Conservation (phyloP, 371 early-diverging fungal species). For the Mortierella polycephala region DNA sequence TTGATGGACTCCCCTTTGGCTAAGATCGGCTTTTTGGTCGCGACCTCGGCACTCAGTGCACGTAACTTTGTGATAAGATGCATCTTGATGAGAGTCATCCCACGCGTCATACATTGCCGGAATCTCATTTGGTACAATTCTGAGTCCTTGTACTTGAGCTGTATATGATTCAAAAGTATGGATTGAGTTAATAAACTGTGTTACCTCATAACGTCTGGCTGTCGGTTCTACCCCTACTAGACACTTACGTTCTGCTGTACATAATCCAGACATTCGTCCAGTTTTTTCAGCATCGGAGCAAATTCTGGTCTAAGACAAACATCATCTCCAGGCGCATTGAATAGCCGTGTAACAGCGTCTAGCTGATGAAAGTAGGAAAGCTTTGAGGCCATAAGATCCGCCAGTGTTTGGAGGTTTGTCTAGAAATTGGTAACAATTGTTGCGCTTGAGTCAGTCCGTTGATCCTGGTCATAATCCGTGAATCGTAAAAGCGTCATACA, state of each 20-base stretch:
- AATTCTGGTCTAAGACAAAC: slow-evolving; percentile 83
- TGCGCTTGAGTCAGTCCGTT: too few relatives aligned
- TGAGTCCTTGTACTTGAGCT: slow-evolving; percentile 83
- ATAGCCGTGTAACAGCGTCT: slow-evolving; percentile 79
- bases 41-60: slow-evolving; percentile 69
- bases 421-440: slow-evolving; percentile 15
- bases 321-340: slow-evolving; percentile 85
- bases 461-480: too few relatives aligned
- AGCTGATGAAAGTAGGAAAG: slow-evolving; percentile 84
- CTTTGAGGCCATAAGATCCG: slow-evolving; percentile 70
- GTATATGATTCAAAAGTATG: neutral
- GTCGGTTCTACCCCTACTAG: too few relatives aligned
- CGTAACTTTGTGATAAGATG: slow-evolving; percentile 79
- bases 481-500: too few relatives aligned
- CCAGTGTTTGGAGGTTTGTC: slow-evolving; percentile 71
- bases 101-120: slow-evolving; percentile 90
- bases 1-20: slow-evolving; percentile 55
- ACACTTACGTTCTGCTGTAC: slow-evolving; percentile 75
- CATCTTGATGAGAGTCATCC: slow-evolving; percentile 90
- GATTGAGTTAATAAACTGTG: too few relatives aligned
- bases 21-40: slow-evolving; percentile 58
- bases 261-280: slow-evolving; percentile 87
- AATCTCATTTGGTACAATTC: slow-evolving; percentile 92
- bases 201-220: too few relatives aligned
- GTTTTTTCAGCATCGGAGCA: slow-evolving; percentile 75